Base-by-base conservation (phyloP, 2,329 filamentous ascomycete species). In the Trichoderma sp. region DNA sequence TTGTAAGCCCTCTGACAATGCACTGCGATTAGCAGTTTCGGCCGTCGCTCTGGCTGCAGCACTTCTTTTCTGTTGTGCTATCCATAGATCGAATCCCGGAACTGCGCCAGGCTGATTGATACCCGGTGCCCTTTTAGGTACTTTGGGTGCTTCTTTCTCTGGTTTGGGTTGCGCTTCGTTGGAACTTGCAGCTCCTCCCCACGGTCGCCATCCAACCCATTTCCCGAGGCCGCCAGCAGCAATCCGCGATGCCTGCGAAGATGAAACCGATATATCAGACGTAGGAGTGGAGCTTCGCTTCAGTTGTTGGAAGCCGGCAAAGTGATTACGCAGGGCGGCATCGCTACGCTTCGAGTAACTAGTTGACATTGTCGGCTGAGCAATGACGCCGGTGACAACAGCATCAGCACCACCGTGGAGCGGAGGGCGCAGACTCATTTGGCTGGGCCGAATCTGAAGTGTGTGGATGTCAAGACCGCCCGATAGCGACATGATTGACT, bases 381-480 rank as follows among this genome's bases (percentile, higher is more conserved):
- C 88, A 0, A 83, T 86, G 5, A 90, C 82, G n/a, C 85, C 85
- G 49, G 86, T 87, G 55, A 89, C 80, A 29, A 88, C 81, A 3
- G 86, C 87, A 43, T 86, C 87, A 49, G 83, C 83, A 68, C 83
- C 83, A 69, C 85, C 87, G 7, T 43, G 40, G 29, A 87, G 80
- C 37, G 83, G 82, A 62, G 83, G 82, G 62, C 85, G 77, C 71
- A 88, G 76, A 27, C 90, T 87, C 70, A 96, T 86, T 75, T 96
- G 92, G 40, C 91, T 92, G 0, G 93, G 92, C 4, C 92, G 88
- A 1, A 86, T 85, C 74, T 91, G 90, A 5, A 96, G 84, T 0
- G 92, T 94, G 77, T 97, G 94, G 61, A 97, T 96, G 76, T 97
- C 95, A 78, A 97, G 90, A 2, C 94, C 94, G 4, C 93, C 94